These are phyloP conservation scores for Choricystis sp. DNA, from an alignment of 139 green algal genomes.

Conservation along the genomic window DNA sequence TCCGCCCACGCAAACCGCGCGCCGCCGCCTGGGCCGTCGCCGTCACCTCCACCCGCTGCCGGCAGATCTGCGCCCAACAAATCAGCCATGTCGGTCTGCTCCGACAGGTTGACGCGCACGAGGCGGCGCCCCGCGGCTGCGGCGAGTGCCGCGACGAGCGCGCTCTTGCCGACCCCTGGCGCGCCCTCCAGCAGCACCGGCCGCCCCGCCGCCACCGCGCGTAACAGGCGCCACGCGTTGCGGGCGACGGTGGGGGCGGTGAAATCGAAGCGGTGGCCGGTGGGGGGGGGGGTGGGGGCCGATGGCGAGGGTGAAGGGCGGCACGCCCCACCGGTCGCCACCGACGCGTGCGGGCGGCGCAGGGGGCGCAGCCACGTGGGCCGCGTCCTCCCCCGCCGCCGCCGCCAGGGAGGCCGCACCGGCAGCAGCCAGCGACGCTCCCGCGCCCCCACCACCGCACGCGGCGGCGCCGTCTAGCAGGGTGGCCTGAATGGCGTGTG, in stretches of 20 bases:
- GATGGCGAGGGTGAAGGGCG: constrained; percentile 53
- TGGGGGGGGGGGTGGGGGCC: not conserved
- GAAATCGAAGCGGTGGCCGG: constrained; percentile 56
- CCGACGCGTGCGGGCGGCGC: not conserved
- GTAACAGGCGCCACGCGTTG: constrained; percentile 80
- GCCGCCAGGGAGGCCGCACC: not conserved
- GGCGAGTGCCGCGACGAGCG: constrained; percentile 72
- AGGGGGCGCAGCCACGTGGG: constrained; percentile 3
- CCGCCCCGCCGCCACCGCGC: constrained; percentile 61
- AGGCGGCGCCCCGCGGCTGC: constrained; percentile 31
- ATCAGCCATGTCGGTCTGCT: constrained; percentile 99
- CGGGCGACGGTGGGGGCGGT: constrained; percentile 60
- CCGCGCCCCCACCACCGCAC: not conserved
- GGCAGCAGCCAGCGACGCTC: not conserved
- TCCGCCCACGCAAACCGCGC: constrained; percentile 36
- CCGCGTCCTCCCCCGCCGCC: not conserved
- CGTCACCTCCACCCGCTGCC: constrained; percentile 44
- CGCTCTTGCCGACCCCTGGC: constrained; percentile 95
- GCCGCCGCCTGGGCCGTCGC: constrained; percentile 2
- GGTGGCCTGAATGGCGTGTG: constrained; percentile 76
- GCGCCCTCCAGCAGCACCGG: constrained; percentile 87
- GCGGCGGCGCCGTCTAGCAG: constrained; percentile 79
- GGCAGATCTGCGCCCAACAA: constrained; percentile 92
- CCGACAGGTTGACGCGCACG: constrained; percentile 90
- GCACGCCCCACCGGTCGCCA: constrained; percentile 41